These are phyloP conservation scores for Truncatella angustata DNA, from an alignment of 2,329 filamentous ascomycete species.

Conservation along the genomic window DNA sequence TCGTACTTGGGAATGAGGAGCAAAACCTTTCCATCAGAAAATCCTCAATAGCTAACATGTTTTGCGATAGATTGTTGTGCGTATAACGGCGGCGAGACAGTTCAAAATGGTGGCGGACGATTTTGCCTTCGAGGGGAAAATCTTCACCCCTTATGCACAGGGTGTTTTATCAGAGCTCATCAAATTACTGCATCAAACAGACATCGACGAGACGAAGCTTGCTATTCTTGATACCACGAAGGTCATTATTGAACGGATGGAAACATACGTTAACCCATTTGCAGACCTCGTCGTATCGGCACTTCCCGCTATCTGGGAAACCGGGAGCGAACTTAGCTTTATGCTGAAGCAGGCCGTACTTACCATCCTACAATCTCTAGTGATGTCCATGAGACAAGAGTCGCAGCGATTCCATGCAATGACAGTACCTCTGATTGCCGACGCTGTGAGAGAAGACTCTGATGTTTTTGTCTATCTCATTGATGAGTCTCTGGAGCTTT, in stretches of 20 bases:
- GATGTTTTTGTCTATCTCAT: constrained; percentile 78
- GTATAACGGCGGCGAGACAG: constrained; percentile 85
- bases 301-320: constrained; percentile 80
- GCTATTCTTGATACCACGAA: constrained; percentile 85
- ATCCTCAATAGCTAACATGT: no score
- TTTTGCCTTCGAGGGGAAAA: constrained; percentile 72
- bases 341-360: constrained; percentile 93
- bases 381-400: constrained; percentile 78
- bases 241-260: constrained; percentile 76
- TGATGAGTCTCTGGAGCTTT: constrained; percentile 89
- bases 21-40: no score
- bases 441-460: constrained; percentile 74
- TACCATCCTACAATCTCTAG: constrained; percentile 78
- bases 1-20: no score
- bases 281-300: constrained; percentile 80
- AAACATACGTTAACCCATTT: constrained; percentile 64
- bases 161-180: constrained; percentile 72
- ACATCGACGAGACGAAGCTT: constrained; percentile 85
- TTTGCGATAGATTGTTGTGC: constrained; percentile 88
- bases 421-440: constrained; percentile 78
- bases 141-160: constrained; percentile 75
- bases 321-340: constrained; percentile 75
- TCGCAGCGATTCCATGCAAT: constrained; percentile 76
- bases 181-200: constrained; percentile 74
- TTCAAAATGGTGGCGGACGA: constrained; percentile 80